Base-by-base conservation (phyloP, 1,284 basidiomycete species). In the Apiotrichum gracile region DNA sequence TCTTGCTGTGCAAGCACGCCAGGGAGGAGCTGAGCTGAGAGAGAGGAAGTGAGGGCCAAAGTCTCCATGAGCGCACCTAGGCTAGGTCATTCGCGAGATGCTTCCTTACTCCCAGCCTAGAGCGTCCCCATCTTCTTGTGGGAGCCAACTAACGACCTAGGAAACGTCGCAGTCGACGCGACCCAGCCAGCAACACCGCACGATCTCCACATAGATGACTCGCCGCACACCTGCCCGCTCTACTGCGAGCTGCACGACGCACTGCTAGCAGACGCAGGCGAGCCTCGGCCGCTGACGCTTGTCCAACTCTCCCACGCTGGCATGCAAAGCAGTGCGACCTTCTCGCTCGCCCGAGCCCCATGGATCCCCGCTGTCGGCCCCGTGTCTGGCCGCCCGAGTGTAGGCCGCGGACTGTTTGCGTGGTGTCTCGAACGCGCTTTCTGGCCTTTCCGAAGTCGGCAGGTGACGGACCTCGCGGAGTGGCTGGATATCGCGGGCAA, bases 221-320 rank as follows among this genome's bases (percentile, higher is more conserved):
- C 54, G 8, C 57, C 54, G 33, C 64, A 58, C 29, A 74, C 76
- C 0, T 54, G 72, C 4, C 66, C 67, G 10, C 80, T 82, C 0
- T 92, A 84, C 69, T 72, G 67, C 49, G 61, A 65, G 19, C 77
- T 86, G 26, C 81, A 83, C 1, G 62, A 70, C 27, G 67, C 73
- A 2, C 84, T 86, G 24, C 82, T 82, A 56, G 78, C 77, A 10
- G 45, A 54, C 24, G 47, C 48, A 33, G 45, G 49, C 16, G 40
- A 47, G 12, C 29, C 58, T 5, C 21, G 45, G 26, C 68, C 77
- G 0, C 61, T 78, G 2, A 66, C 70, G 0, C 62, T 81, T 21
- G 83, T 93, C 77, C 93, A 97, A 68, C 77, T 97, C 40, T 88
- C 81, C 34, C 93, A 97, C 68, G 77, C 83, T 0, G 93, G 93